Evolutionary conservation across 2,329 filamentous ascomycete genomes (phyloP), one percentile per base, ranked within the genome.

Genomic region (Pseudopithomyces chartarum): DNA sequence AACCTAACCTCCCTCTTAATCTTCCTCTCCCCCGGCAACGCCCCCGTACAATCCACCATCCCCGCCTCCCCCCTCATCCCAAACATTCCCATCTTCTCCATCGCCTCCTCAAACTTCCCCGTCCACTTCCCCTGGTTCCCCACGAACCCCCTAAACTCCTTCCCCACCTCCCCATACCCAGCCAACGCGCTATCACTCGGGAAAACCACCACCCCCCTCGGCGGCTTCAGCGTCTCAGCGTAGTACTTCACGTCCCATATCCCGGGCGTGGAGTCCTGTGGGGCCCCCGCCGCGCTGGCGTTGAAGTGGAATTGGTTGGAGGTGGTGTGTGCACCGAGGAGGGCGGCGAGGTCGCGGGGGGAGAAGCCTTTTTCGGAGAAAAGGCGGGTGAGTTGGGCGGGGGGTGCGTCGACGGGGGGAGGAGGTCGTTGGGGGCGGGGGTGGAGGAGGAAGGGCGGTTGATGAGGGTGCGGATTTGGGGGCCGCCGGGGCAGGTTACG

Each of bases 251-350:
- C 58, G 48, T 69, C 73, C 69, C 69, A 75, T 4, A 71, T 59
- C 1, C 73, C 77, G 0, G 79, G 80, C 0, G 82, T 83, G 8
- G 74, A 69, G 62, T 84, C 81, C 59, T 81, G 78, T 0, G 79
- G 52, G 5, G 68, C 64, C 47, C 76, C 77, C 15, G 69, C 62
- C n/a, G 73, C 70, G 23, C 36, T 52, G 13, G 56, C 56, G 62
- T 66, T 55, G 33, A 64, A 56, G 50, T 51, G 20, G 29, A 57
- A 58, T 34, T 64, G 59, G 57, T 73, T 76, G 15, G 79, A 77
- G 3, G 77, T 75, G 6, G 78, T 79, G 67, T 85, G 83, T 0
- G 83, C 81, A 45, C 83, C 83, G 1, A 85, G 62, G 1, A 85
- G 76, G 2, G 83, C 82, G 3, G 80, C 78, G 7, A 85, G 75